Evolutionary conservation across 371 early-diverging fungal species (phyloP).

Genomic region (Mucor mucedo): DNA sequence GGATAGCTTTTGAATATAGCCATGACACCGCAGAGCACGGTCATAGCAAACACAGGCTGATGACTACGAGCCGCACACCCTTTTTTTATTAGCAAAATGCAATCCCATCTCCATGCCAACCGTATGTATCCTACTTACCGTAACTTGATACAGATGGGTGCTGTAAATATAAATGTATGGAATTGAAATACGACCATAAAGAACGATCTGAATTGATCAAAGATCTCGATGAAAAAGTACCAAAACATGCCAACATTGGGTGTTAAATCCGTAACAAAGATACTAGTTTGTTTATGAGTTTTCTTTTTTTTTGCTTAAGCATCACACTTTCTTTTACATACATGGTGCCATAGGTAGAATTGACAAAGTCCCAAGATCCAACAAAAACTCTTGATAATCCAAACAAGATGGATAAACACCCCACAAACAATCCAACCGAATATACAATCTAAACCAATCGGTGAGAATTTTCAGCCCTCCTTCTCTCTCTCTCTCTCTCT

Average conservation of each 20-base stretch:
- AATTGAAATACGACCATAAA: slow-evolving; percentile 93
- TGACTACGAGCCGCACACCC: slow-evolving; percentile 44
- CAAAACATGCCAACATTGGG: slow-evolving; percentile 97
- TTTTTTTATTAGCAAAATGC: background rate
- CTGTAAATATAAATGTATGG: slow-evolving; percentile 79
- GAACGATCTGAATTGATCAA: slow-evolving; percentile 94
- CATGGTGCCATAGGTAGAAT: slow-evolving; percentile 80
- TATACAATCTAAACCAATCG: background rate
- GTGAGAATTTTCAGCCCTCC: background rate
- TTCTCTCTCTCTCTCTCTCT: background rate
- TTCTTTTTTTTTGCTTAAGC: background rate
- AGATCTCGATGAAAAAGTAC: slow-evolving; percentile 98
- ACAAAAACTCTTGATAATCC: slow-evolving; percentile 61
- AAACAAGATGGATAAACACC: slow-evolving; percentile 54
- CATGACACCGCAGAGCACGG: slow-evolving; percentile 73
- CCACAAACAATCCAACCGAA: slow-evolving; percentile 9
- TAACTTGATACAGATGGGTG: slow-evolving; percentile 79
- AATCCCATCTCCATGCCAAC: too few species aligned
- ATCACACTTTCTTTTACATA: slow-evolving; percentile 25
- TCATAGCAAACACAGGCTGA: slow-evolving; percentile 79
- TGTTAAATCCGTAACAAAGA: slow-evolving; percentile 79
- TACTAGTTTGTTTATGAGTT: slow-evolving; percentile 15
- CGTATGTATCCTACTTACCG: slow-evolving; percentile 44
- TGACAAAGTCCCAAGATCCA: slow-evolving; percentile 77
- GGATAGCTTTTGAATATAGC: slow-evolving; percentile 93